A percentile compares a stretch with the other conserved stretches of the same genome.
phyloP scores from a whole-genome alignment of 179 eudicot genomes.

The Drosera spatulata region DNA sequence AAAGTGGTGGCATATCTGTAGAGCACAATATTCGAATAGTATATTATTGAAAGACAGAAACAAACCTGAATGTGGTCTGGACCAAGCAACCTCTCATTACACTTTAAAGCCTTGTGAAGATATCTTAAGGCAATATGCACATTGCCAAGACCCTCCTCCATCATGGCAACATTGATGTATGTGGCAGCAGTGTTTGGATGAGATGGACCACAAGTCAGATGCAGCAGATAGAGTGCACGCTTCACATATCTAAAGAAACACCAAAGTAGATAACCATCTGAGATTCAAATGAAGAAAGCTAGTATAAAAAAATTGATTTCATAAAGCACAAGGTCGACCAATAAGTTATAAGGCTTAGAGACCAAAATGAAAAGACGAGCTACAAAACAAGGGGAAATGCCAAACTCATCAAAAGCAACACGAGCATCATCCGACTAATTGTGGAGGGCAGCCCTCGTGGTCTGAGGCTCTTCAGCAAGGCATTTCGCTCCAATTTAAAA shows the following conservation, averaged over 20 bases:
- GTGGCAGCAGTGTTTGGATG: constrained; percentile 99
- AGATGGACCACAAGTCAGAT: constrained; percentile 99
- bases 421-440: too few species aligned
- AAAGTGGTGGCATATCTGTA: background rate
- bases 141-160: constrained; percentile 99
- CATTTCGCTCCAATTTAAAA: too few species aligned
- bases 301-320: background rate
- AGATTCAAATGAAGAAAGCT: background rate
- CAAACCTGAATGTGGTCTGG: constrained; percentile 98
- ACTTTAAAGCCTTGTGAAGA: constrained; percentile 97
- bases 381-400: too few species aligned
- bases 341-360: too few species aligned
- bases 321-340: too few species aligned
- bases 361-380: too few species aligned
- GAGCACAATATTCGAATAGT: background rate
- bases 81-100: constrained; percentile 96
- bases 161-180: constrained; percentile 98
- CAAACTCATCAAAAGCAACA: too few species aligned
- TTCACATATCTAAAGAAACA: constrained; percentile 65
- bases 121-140: constrained; percentile 98
- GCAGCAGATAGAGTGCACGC: constrained; percentile 91
- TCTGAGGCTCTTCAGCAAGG: too few species aligned
- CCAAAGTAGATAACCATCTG: constrained; percentile 1
- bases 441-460: too few species aligned
- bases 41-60: constrained; percentile 4